These are phyloP conservation scores for Pleurotus pulmonarius DNA, from an alignment of 768 basidiomycete species.

Conservation along the genomic window DNA sequence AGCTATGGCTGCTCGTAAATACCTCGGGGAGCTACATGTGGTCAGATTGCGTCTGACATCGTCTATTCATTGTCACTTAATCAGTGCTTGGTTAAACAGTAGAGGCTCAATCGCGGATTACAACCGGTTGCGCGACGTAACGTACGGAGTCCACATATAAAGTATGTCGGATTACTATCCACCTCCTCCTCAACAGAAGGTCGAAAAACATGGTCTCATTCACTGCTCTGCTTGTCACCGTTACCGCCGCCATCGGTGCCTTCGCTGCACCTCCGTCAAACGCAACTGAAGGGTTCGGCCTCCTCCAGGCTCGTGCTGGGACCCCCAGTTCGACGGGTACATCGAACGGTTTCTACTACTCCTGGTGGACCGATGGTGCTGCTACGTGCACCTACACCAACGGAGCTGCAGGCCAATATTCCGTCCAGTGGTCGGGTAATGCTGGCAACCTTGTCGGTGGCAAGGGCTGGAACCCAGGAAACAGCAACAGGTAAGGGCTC, in stretches of 20 bases:
- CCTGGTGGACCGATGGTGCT: constrained; percentile 29
- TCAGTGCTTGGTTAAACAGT: background rate
- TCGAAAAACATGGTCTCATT: constrained; percentile 6
- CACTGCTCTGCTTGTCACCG: constrained; percentile 13
- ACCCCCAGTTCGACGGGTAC: constrained; percentile 25
- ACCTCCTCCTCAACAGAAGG: background rate
- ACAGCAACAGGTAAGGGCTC: background rate
- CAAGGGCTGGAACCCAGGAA: constrained; percentile 14
- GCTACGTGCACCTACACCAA: constrained; percentile 29
- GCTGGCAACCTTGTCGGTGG: constrained; percentile 35
- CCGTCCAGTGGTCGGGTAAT: constrained; percentile 26
- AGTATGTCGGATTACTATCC: background rate
- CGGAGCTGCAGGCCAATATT: constrained; percentile 24
- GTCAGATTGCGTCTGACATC: too few relatives aligned
- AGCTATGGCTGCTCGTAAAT: too few relatives aligned
- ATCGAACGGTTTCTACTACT: constrained; percentile 33
- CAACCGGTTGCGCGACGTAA: background rate
- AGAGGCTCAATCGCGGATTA: background rate
- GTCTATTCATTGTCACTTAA: background rate
- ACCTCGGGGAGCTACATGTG: too few relatives aligned
- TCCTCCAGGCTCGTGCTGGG: constrained; percentile 14
- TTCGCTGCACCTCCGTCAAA: constrained; percentile 17
- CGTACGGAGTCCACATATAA: background rate
- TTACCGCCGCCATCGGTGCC: constrained; percentile 14
- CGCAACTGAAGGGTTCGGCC: constrained; percentile 11